Base-by-base conservation (phyloP, 352 stramenopile genomes). In the Thalassiosira tumida region DNA sequence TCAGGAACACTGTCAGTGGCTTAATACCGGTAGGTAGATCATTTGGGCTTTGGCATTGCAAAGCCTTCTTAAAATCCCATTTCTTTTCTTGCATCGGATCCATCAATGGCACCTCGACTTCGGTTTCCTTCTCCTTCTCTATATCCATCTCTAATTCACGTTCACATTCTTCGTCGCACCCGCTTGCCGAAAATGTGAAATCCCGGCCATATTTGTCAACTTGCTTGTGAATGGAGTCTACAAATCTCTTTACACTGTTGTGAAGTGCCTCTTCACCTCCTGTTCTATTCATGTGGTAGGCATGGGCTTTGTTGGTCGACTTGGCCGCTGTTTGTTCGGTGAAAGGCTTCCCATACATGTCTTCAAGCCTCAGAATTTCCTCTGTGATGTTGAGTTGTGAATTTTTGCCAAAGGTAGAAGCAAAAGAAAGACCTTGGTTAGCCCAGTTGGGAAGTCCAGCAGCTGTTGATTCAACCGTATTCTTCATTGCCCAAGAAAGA, bases 401-500 rank as follows among this genome's bases (percentile, higher is more conserved):
- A 67, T 92, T 47, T 76, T 93, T 89, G 17, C 26, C 75, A 59
- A 90, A 87, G 29, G 89, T 94, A 47, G 59, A 78, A n/a, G 51
- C 40, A 72, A 95, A 98, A 64, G 98, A 95, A 51, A 98, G 87
- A 0, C 74, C 74, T 84, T 97, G 98, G 31, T 94, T 81, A 24
- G 96, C 95, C 97, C 97, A 98, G 84, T 98, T 97, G 0, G 97
- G 73, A 31, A 98, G 43, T 0, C 97, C 97, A 17, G 90, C 72
- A 14, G 95, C 91, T 65, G 96, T 97, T 67, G 97, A 94, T 4
- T 90, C 77, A 73, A 97, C 95, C 0, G 97, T 98, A 87, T 98
- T 99, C 33, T 96, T 90, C 95, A 98, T 96, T 29, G 98, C 93
- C 97, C 97, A 99, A 47, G 97, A 94, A 35, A 99, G 67, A n/a